These are phyloP conservation scores for Cinchona pubescens DNA, from an alignment of 257 asterid genomes.

Conservation along the genomic window DNA sequence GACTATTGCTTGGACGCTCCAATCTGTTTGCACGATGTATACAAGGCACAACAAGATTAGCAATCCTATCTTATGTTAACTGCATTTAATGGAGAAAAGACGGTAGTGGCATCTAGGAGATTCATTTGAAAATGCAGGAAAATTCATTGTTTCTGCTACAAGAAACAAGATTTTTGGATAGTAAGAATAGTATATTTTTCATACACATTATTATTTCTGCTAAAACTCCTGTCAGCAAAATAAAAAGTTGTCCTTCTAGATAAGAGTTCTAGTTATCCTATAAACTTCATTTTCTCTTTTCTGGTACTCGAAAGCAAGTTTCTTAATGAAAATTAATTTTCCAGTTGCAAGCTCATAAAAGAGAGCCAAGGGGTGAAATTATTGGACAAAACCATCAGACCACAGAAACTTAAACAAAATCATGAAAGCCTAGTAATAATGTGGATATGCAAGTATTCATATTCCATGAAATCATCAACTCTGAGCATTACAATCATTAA, in stretches of 20 bases:
- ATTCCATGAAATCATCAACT: neutral
- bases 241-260: neutral
- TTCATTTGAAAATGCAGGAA: neutral
- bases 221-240: neutral
- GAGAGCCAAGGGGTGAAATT: neutral
- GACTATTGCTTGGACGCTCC: constrained; percentile 89
- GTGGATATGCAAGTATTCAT: neutral
- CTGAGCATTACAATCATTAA: neutral
- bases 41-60: constrained; percentile 32
- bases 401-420: neutral
- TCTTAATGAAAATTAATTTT: neutral
- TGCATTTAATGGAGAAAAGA: neutral
- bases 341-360: neutral
- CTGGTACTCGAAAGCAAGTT: neutral
- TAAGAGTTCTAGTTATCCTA: neutral
- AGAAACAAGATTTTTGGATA: neutral
- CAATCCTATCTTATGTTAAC: neutral
- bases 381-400: neutral
- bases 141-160: neutral
- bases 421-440: neutral
- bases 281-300: neutral
- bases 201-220: neutral
- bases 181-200: neutral
- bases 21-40: constrained; percentile 58
- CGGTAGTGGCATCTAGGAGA: neutral